A percentile compares a stretch with the other conserved stretches of the same genome.
Evolutionary conservation across 1,284 basidiomycete genomes (phyloP).

Genomic region (Puccinia coronata): DNA sequence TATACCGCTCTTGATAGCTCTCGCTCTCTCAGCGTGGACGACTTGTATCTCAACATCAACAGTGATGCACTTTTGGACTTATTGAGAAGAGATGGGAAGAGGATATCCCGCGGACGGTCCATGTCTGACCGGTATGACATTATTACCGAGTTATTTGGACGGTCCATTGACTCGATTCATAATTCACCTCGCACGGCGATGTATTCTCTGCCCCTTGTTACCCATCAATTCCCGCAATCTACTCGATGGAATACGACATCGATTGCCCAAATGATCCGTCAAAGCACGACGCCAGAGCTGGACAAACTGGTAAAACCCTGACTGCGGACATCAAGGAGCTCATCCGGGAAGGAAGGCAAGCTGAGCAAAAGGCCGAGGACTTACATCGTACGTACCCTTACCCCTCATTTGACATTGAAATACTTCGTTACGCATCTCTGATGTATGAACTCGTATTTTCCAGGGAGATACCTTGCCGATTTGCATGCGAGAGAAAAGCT

Average conservation of each 20-base stretch:
- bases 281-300: background rate
- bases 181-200: too few relatives aligned
- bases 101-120: slow-evolving; percentile 7
- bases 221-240: too few relatives aligned
- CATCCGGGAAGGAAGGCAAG: background rate
- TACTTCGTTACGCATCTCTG: too few relatives aligned
- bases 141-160: background rate
- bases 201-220: too few relatives aligned
- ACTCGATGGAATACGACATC: slow-evolving; percentile 15
- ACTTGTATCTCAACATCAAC: slow-evolving; percentile 17
- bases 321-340: slow-evolving; percentile 10
- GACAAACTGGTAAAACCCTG: background rate
- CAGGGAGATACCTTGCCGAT: too few relatives aligned
- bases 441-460: background rate
- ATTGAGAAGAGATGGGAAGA: slow-evolving; percentile 19
- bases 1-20: too few relatives aligned
- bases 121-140: slow-evolving; percentile 24
- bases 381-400: too few relatives aligned
- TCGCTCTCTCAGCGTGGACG: slow-evolving; percentile 33
- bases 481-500: slow-evolving; percentile 24
- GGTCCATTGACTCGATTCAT: background rate
- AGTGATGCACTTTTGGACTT: slow-evolving; percentile 14
- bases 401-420: background rate
- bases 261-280: slow-evolving; percentile 16
- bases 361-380: slow-evolving; percentile 6